These are phyloP conservation scores for Trifolium repens DNA, from an alignment of 306 rosid species.

Conservation along the genomic window DNA sequence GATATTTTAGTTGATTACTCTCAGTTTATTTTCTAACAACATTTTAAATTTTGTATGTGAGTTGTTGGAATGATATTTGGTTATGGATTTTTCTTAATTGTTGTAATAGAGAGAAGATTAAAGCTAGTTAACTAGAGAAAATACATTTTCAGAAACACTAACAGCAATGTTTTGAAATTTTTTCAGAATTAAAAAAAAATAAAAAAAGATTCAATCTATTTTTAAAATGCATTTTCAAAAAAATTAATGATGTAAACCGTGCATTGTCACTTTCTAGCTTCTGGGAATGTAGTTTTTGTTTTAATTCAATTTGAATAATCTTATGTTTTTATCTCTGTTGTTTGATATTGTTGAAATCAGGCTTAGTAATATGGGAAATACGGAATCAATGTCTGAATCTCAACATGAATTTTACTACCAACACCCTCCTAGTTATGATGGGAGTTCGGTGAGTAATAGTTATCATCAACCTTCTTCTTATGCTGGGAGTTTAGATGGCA, in stretches of 20 bases:
- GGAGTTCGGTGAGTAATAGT: constrained; percentile 33
- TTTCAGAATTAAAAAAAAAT: too few species aligned
- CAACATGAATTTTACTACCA: constrained; percentile 41
- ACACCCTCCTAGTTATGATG: constrained; percentile 36
- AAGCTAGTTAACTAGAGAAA: too few species aligned
- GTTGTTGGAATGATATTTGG: too few species aligned
- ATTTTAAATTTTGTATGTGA: too few species aligned
- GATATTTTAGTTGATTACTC: neutral
- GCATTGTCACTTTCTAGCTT: neutral
- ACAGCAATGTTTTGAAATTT: neutral
- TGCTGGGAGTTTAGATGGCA: constrained; percentile 51
- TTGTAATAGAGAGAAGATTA: too few species aligned
- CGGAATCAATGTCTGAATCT: constrained; percentile 58
- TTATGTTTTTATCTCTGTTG: neutral
- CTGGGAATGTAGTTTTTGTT: neutral
- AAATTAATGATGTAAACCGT: neutral
- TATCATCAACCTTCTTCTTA: constrained; percentile 37
- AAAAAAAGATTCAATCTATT: too few species aligned
- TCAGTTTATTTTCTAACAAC: too few species aligned
- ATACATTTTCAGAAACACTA: too few species aligned
- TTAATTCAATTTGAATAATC: neutral
- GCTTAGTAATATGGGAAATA: constrained; percentile 66
- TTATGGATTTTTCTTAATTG: too few species aligned
- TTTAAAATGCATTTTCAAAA: neutral
- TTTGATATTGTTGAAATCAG: constrained; percentile 36